Evolutionary conservation across 768 basidiomycete genomes (phyloP).

Genomic region (Boletus bicolor): DNA sequence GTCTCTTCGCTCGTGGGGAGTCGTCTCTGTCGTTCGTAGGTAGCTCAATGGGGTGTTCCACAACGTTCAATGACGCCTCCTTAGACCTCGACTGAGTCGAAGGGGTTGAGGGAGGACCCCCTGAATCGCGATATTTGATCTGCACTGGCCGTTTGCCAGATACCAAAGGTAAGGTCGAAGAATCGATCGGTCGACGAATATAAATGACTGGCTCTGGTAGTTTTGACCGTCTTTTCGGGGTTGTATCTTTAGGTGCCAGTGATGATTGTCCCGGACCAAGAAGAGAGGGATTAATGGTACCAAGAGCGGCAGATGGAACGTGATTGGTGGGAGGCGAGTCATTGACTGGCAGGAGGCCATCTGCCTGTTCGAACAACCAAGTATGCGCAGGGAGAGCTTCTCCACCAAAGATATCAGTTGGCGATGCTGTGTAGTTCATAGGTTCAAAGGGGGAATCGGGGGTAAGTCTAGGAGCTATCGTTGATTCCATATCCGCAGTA

Average conservation of each 20-base stretch:
- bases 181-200: conserved; percentile 28
- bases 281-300: conserved; percentile 33
- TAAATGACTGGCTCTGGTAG: conserved; percentile 29
- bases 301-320: neutral
- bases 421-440: neutral
- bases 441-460: neutral
- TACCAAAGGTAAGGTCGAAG: conserved; percentile 17
- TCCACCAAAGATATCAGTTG: neutral
- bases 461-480: neutral
- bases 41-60: neutral
- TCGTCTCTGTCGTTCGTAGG: neutral
- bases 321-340: neutral
- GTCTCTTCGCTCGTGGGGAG: neutral
- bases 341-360: neutral
- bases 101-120: neutral
- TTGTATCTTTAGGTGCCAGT: neutral
- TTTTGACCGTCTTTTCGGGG: conserved; percentile 8
- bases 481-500: neutral
- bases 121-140: conserved; percentile 30
- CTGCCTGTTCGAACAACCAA: conserved; percentile 13
- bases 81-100: neutral
- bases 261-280: conserved; percentile 16
- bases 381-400: neutral
- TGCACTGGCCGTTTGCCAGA: conserved; percentile 26
- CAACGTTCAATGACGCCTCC: neutral